Conservation (phyloP, 306 rosid species). For the Rosa lucieae region DNA sequence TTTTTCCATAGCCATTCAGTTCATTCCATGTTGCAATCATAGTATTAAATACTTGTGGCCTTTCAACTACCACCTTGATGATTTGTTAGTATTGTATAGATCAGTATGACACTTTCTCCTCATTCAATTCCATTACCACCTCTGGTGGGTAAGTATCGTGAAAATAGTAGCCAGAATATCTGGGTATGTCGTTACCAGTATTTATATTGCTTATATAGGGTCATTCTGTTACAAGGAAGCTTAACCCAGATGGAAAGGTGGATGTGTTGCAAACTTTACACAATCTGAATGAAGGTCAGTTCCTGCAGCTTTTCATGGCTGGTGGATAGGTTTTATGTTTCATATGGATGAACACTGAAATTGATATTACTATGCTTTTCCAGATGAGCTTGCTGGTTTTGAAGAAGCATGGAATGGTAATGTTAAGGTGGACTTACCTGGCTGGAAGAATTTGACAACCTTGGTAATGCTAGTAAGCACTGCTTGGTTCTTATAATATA, state of each 20-base stretch:
- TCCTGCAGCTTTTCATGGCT: background rate
- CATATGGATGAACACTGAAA: background rate
- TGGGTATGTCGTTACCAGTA: background rate
- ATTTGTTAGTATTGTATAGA: background rate
- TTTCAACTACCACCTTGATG: background rate
- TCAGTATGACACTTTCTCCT: background rate
- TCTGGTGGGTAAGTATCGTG: background rate
- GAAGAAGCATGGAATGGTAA: slow-evolving; percentile 77
- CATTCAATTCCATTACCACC: background rate
- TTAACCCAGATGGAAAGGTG: slow-evolving; percentile 68
- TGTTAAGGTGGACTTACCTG: slow-evolving; percentile 32
- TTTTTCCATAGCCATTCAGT: background rate
- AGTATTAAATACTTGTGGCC: background rate
- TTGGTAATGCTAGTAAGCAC: slow-evolving; percentile 30
- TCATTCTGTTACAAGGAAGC: slow-evolving; percentile 77
- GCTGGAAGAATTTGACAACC: slow-evolving; percentile 33
- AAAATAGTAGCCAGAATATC: background rate
- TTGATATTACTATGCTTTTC: background rate
- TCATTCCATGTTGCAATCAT: background rate
- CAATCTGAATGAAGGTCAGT: slow-evolving; percentile 77
- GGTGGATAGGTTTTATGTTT: background rate
- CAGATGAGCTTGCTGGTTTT: slow-evolving; percentile 76
- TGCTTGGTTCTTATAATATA: background rate
- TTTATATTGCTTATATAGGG: slow-evolving; percentile 49
- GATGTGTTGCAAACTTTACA: slow-evolving; percentile 66